Conservation (phyloP, 306 rosid genomes). For the Casuarina cunninghamiana region DNA sequence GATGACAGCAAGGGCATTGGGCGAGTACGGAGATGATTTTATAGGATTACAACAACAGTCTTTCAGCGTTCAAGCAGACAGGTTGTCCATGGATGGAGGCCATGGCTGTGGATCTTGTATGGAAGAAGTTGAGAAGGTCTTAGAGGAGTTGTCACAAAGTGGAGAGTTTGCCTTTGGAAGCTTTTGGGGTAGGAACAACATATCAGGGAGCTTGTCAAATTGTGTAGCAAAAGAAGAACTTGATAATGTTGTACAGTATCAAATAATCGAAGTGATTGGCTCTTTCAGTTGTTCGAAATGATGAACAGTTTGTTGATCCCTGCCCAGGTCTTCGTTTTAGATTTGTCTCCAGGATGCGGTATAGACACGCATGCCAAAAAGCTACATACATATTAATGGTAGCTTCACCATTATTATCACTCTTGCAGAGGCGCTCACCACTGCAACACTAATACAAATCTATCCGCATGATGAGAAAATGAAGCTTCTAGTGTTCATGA, state of each 20-base stretch:
- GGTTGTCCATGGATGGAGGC: slow-evolving; percentile 13
- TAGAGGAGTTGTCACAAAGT: slow-evolving; percentile 55
- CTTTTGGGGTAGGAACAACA: slow-evolving; percentile 57
- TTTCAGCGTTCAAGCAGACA: slow-evolving; percentile 31
- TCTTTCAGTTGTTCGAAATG: slow-evolving; percentile 27
- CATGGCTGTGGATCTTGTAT: slow-evolving; percentile 45
- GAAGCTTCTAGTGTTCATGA: too few relatives aligned
- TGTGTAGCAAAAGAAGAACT: slow-evolving; percentile 21
- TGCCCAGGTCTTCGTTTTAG: background rate
- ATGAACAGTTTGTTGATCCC: background rate
- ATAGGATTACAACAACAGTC: slow-evolving; percentile 37
- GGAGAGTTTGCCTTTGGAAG: slow-evolving; percentile 90
- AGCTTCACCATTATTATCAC: too few relatives aligned
- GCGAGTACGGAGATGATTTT: slow-evolving; percentile 33
- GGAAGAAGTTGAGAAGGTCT: slow-evolving; percentile 73
- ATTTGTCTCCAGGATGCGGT: background rate
- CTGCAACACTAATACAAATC: too few relatives aligned
- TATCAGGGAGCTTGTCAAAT: slow-evolving; percentile 19
- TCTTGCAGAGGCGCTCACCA: too few relatives aligned
- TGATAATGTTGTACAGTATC: slow-evolving; percentile 34
- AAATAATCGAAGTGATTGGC: slow-evolving; percentile 46
- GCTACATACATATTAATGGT: too few relatives aligned
- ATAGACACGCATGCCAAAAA: too few relatives aligned
- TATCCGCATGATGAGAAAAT: too few relatives aligned
- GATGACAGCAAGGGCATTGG: slow-evolving; percentile 30